A percentile compares a stretch with the other conserved stretches of the same genome.
Evolutionary conservation across 495 filamentous ascomycete genomes (phyloP).

Genomic region (Recurvomyces mirabilis): DNA sequence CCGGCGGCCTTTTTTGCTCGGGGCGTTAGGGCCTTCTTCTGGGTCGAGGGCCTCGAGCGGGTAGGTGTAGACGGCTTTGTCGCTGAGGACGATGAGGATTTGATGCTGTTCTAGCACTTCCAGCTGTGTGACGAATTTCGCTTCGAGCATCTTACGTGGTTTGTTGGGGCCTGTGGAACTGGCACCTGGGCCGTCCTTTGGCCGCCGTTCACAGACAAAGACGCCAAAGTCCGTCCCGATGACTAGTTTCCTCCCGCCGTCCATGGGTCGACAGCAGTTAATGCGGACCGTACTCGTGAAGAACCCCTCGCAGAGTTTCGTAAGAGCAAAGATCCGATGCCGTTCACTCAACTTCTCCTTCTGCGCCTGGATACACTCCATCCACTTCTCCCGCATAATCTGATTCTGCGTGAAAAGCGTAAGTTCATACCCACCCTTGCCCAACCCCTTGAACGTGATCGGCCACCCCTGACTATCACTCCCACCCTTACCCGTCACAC

Average conservation of each 20-base stretch:
- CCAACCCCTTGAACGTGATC: constrained; percentile 95
- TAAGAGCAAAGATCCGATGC: constrained; percentile 89
- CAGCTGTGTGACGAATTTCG: constrained; percentile 79
- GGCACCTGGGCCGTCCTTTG: constrained; percentile 51
- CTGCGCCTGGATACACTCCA: constrained; percentile 86
- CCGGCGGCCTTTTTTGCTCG: constrained; percentile 83
- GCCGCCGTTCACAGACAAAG: constrained; percentile 78
- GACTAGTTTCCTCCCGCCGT: constrained; percentile 89
- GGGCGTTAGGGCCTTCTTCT: constrained; percentile 52
- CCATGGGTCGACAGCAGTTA: constrained; percentile 85
- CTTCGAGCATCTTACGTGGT: constrained; percentile 77
- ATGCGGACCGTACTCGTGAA: constrained; percentile 73
- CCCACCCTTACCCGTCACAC: constrained; percentile 21
- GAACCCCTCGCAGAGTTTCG: constrained; percentile 71
- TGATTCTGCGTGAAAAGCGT: constrained; percentile 79
- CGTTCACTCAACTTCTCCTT: constrained; percentile 73
- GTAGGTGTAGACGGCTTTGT: constrained; percentile 82
- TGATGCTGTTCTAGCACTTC: constrained; percentile 93
- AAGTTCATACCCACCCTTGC: constrained; percentile 88
- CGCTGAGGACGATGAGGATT: constrained; percentile 80
- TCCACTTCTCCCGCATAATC: constrained; percentile 79
- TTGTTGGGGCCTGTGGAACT: constrained; percentile 39
- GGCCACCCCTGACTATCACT: constrained; percentile 66
- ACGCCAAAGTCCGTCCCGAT: constrained; percentile 90
- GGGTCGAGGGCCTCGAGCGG: constrained; percentile 74